Evolutionary conservation across 352 stramenopile genomes (phyloP).

Genomic region (Phytopythium chamaehyphon): DNA sequence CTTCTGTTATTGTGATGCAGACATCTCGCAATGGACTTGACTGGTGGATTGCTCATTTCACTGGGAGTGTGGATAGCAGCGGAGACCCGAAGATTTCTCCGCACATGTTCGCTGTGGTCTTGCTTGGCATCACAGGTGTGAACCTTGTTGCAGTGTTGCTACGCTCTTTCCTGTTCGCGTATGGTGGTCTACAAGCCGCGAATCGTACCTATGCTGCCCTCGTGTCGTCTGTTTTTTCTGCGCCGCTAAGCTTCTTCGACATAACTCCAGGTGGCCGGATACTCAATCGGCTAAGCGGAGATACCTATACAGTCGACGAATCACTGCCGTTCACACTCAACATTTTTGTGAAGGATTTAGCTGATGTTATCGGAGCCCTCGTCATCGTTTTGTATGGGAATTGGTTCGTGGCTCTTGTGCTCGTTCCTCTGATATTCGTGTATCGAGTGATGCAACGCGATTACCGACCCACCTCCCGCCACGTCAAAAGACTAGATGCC

Average conservation of each 20-base stretch:
- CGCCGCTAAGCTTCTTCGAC: conserved; percentile 69
- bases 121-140: conserved; percentile 58
- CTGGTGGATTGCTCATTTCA: conserved; percentile 66
- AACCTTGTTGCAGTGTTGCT: conserved; percentile 70
- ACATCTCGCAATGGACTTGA: conserved; percentile 70
- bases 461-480: conserved; percentile 72
- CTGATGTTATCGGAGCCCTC: conserved; percentile 65
- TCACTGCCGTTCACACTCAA: conserved; percentile 88
- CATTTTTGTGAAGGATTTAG: conserved; percentile 80
- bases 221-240: conserved; percentile 43
- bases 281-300: conserved; percentile 73
- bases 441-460: conserved; percentile 60
- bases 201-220: conserved; percentile 55
- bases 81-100: conserved; percentile 45
- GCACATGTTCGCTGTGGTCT: conserved; percentile 40
- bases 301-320: conserved; percentile 84
- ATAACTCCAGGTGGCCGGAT: conserved; percentile 60
- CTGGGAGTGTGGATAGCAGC: conserved; percentile 53
- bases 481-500: conserved; percentile 65
- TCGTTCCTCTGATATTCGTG: conserved; percentile 63
- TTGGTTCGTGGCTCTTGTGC: conserved; percentile 60
- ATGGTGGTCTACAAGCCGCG: conserved; percentile 68
- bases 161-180: conserved; percentile 85
- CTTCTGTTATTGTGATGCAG: conserved; percentile 71
- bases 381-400: conserved; percentile 81